phyloP scores from a whole-genome alignment of 106 monocot species.

The Platanthera guangdongensis region DNA sequence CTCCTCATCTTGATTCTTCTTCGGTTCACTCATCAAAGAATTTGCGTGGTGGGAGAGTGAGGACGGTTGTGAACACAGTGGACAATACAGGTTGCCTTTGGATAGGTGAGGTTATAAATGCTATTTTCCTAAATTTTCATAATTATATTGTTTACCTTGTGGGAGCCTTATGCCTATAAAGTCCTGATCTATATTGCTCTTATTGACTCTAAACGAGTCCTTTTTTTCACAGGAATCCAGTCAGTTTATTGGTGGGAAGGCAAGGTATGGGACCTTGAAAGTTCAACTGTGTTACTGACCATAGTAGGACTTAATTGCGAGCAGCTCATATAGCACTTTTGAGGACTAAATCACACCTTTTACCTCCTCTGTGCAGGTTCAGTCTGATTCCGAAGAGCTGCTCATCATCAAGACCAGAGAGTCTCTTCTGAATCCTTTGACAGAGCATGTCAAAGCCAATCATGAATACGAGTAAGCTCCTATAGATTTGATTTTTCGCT shows the following conservation, averaged over 20 bases:
- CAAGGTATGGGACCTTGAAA: conserved; percentile 42
- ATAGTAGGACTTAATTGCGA: neutral
- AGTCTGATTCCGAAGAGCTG: conserved; percentile 79
- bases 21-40: too few species aligned
- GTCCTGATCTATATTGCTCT: too few species aligned
- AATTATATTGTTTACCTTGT: too few species aligned
- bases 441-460: conserved; percentile 86
- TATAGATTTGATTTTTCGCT: too few species aligned
- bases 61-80: too few species aligned
- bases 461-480: conserved; percentile 88
- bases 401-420: conserved; percentile 89
- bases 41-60: too few species aligned
- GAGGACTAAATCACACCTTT: neutral
- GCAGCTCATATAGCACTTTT: neutral
- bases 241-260: conserved; percentile 97
- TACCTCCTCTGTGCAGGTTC: conserved; percentile 37
- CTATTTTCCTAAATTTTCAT: too few species aligned
- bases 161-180: too few species aligned
- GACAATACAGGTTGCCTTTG: too few species aligned
- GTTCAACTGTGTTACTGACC: neutral
- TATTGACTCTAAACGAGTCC: neutral
- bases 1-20: too few species aligned
- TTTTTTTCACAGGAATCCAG: conserved; percentile 63
- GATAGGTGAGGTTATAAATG: too few species aligned
- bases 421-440: conserved; percentile 63